Conservation (phyloP, 805 yeast species). For the Kazachstania martiniae region DNA sequence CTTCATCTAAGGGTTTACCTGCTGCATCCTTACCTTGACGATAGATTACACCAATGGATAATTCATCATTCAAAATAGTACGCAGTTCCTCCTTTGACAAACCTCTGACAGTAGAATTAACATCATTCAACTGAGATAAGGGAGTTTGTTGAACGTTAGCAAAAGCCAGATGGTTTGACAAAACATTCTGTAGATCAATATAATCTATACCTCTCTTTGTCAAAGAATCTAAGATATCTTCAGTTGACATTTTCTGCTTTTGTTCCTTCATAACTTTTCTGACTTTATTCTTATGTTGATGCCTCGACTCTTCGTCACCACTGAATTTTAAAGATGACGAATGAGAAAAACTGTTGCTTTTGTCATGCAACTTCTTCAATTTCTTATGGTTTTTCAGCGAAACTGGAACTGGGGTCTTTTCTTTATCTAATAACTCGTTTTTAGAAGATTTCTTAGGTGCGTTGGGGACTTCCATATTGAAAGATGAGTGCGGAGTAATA, state of each 20-base stretch:
- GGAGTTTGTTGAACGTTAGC: conserved; percentile 86
- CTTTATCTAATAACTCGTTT: no score
- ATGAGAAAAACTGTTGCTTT: no score
- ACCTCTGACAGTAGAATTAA: conserved; percentile 43
- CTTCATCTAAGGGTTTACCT: conserved; percentile 88
- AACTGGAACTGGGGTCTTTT: no score
- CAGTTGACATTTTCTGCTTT: conserved; percentile 1
- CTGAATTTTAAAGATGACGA: no score
- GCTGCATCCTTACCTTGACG: conserved; percentile 94
- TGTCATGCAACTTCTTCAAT: no score
- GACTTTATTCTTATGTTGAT: no score
- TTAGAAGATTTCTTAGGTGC: background rate
- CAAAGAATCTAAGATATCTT: conserved; percentile 5
- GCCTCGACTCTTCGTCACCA: no score
- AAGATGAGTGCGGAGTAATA: background rate
- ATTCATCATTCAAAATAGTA: conserved; percentile 32
- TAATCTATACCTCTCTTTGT: conserved; percentile 30
- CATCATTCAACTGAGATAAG: conserved; percentile 51
- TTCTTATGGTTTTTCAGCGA: no score
- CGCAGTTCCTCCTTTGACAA: conserved; percentile 38
- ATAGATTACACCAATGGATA: conserved; percentile 63
- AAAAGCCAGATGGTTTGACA: conserved; percentile 81
- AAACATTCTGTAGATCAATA: conserved; percentile 48
- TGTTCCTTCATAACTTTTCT: background rate
- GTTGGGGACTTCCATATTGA: background rate